Conservation (phyloP, 441 rosid species). For the Hura crepitans region DNA sequence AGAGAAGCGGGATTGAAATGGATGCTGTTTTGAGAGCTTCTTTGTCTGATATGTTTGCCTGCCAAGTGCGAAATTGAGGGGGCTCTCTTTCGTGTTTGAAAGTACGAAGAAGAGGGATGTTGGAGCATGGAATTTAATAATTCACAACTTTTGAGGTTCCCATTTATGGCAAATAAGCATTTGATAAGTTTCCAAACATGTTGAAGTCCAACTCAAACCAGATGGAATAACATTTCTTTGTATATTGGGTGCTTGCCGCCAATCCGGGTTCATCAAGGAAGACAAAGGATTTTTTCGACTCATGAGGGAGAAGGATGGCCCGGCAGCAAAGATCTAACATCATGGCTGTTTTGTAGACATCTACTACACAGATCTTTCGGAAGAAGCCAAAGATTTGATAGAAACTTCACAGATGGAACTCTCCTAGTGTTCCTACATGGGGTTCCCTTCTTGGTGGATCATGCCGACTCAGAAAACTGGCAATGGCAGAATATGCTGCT, state of each 20-base stretch:
- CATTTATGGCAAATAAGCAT: constrained; percentile 54
- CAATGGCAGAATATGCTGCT: constrained; percentile 14
- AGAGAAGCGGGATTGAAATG: constrained; percentile 46
- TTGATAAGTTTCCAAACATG: constrained; percentile 47
- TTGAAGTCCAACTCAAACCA: constrained; percentile 42
- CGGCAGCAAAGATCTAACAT: constrained; percentile 17
- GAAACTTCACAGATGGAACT: constrained; percentile 3
- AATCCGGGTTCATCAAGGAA: constrained; percentile 55
- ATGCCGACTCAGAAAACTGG: constrained; percentile 4
- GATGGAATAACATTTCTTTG: constrained; percentile 65
- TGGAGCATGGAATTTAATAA: constrained; percentile 64
- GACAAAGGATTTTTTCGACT: constrained; percentile 33
- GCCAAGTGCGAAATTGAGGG: constrained; percentile 51
- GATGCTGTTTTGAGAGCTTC: constrained; percentile 57
- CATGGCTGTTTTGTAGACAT: constrained; percentile 16
- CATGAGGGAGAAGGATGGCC: constrained; percentile 7
- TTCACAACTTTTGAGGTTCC: constrained; percentile 58
- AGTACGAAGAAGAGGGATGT: constrained; percentile 50
- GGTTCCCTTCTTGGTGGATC: constrained; percentile 16
- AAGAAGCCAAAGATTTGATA: constrained; percentile 2
- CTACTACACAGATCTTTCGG: constrained; percentile 14
- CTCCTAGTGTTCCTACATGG: constrained; percentile 15
- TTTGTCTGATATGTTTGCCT: constrained; percentile 66
- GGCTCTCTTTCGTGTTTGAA: constrained; percentile 57
- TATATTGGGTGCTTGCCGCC: constrained; percentile 55